Base-by-base conservation (phyloP, 805 yeast species). In the Dipodascopsis uninucleata region DNA sequence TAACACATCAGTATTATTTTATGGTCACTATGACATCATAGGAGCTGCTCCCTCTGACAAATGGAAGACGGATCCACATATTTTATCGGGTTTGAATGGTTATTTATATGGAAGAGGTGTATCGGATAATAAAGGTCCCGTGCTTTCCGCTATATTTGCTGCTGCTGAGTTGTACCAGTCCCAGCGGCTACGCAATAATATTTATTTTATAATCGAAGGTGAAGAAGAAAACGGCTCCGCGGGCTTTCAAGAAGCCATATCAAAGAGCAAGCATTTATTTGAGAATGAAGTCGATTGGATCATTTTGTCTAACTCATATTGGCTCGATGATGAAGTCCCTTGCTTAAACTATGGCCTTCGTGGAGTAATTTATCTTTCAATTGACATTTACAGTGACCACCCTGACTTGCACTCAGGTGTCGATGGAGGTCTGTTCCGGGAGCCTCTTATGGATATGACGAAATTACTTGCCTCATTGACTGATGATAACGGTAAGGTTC, bases 391-490 rank as follows among this genome's bases (percentile, higher is more conserved):
- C 45, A 78, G 88, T 40, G 89, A 81, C 53, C 74, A 74, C 47
- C 95, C 94, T 1, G 97, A 93, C 63, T 70, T 95, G 47, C 98
- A 93, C 61, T 86, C 97, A 0, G 98, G 98, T 51, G 93, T 93
- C 7, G 94, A 88, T 66, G 98, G 98, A 40, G 97, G 97, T 47
- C 81, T 83, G 6, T 76, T 78, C 49, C 74, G 83, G 45, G 98
- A 90, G 58, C 97, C 98, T 1, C 81, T 94, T 0, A 77, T 85
- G 68, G 97, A 90, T 60, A 65, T 90, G 63, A 74, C 89, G 31
- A 82, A 81, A 41, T 59, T 90, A 14, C 66, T 89, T 18, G 75
- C 90, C 1, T 75, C 77, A 41, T 68, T 90, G 42, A 66, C 68
- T 49, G 79, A 77, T 41, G 70, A 72, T 24, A 66, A 71, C 26